phyloP scores from a whole-genome alignment of 75 land plant genomes.

The Isoetes taiwanensis region DNA sequence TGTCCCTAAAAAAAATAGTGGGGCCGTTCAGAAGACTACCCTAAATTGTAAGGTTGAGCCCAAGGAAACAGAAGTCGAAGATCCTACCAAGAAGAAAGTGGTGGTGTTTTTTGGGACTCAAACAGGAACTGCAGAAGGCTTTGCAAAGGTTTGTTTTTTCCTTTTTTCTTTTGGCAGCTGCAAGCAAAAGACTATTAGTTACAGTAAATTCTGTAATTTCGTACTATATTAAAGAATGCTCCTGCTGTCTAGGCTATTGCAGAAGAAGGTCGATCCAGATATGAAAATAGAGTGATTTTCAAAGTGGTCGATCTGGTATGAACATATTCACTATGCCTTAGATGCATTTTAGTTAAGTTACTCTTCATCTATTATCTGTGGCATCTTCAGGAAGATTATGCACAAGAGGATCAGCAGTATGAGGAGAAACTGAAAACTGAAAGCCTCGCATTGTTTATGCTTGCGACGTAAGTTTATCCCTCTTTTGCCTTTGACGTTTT shows the following conservation, averaged over 20 bases:
- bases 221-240: too few species aligned
- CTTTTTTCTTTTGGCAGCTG: background rate
- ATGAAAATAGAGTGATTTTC: background rate
- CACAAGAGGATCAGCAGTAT: background rate
- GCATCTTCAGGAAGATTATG: background rate
- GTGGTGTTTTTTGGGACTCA: slow-evolving; percentile 63
- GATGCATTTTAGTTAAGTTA: background rate
- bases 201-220: too few species aligned
- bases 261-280: background rate
- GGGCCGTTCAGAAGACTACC: too few species aligned
- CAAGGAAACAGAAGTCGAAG: slow-evolving; percentile 11
- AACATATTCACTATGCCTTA: background rate
- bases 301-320: background rate
- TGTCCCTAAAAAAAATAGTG: too few species aligned
- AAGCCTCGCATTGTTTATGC: background rate
- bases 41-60: too few species aligned
- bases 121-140: slow-evolving; percentile 73
- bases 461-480: slow-evolving; percentile 1
- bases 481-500: background rate
- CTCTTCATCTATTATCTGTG: background rate
- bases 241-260: too few species aligned
- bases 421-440: slow-evolving; percentile 4
- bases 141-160: slow-evolving; percentile 48
- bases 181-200: background rate
- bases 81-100: slow-evolving; percentile 52